Conservation (phyloP, 192 early-diverging fungal species). For the Dispira parvispora region DNA sequence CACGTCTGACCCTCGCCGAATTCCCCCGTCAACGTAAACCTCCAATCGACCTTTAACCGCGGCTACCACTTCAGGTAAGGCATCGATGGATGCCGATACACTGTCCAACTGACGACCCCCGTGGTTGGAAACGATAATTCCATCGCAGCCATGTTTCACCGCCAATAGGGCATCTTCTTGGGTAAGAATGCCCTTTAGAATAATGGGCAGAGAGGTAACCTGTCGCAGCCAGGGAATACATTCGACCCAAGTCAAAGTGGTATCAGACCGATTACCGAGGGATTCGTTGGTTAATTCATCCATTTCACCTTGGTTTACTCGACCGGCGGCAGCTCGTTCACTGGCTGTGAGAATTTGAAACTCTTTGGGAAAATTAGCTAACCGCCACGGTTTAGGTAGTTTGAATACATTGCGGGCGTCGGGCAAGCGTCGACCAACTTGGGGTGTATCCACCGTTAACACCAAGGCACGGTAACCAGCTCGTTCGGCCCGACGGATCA, state of each 20-base stretch:
- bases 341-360: constrained; percentile 7
- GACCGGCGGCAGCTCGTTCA: background rate
- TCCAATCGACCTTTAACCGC: constrained; percentile 52
- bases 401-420: constrained; percentile 41
- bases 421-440: constrained; percentile 32
- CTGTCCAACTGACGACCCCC: constrained; percentile 93
- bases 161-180: constrained; percentile 83
- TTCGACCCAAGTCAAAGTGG: constrained; percentile 72
- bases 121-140: constrained; percentile 89
- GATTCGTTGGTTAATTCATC: constrained; percentile 8
- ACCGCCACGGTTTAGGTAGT: constrained; percentile 37
- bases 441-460: constrained; percentile 39
- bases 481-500: constrained; percentile 54
- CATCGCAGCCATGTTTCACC: constrained; percentile 54
- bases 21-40: constrained; percentile 87
- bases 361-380: constrained; percentile 43
- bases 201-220: constrained; percentile 70
- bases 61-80: constrained; percentile 72
- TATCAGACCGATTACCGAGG: constrained; percentile 40
- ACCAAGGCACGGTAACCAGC: constrained; percentile 58
- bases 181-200: constrained; percentile 85
- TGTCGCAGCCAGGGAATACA: constrained; percentile 65
- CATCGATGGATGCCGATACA: constrained; percentile 60
- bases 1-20: constrained; percentile 82
- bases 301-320: background rate